Conservation (phyloP, 2,329 filamentous ascomycete species). For the Ilyonectria mors-panacis region DNA sequence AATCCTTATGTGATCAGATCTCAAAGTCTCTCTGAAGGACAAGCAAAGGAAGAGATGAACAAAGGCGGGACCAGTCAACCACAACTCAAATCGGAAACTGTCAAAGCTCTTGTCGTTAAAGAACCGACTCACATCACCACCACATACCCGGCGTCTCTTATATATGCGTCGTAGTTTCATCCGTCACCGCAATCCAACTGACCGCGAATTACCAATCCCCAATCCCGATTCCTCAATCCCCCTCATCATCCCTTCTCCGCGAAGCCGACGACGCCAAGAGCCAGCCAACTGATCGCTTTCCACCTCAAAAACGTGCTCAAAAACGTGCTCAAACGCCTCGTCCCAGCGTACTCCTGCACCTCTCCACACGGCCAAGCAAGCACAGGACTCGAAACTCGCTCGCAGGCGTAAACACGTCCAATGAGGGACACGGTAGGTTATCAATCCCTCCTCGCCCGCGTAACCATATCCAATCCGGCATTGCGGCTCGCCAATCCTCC, state of each 20-base stretch:
- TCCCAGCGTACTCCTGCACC: not conserved
- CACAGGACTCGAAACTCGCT: not conserved
- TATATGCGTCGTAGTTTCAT: not conserved
- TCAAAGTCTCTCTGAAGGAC: not conserved
- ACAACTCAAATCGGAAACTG: not conserved
- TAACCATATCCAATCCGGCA: constrained; percentile 5
- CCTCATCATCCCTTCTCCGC: not conserved
- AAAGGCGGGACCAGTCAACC: not conserved
- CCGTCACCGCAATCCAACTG: not conserved
- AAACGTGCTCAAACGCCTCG: constrained; percentile 10
- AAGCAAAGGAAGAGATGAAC: not conserved
- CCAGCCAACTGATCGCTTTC: not conserved
- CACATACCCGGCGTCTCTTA: not conserved
- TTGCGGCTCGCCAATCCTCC: not conserved
- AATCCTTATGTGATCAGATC: not conserved
- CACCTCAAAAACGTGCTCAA: constrained; percentile 6
- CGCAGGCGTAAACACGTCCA: not conserved
- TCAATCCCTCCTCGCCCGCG: not conserved
- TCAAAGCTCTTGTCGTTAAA: no score
- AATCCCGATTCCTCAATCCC: not conserved
- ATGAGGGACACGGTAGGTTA: not conserved
- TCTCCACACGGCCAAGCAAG: not conserved
- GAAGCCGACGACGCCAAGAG: constrained; percentile 3
- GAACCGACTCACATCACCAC: no score
- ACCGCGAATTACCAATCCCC: not conserved